Percentiles rank a stretch among this genome's conserved stretches.
These are phyloP conservation scores for Knoxia roxburghii DNA, from an alignment of 257 asterid species.

Conservation along the genomic window DNA sequence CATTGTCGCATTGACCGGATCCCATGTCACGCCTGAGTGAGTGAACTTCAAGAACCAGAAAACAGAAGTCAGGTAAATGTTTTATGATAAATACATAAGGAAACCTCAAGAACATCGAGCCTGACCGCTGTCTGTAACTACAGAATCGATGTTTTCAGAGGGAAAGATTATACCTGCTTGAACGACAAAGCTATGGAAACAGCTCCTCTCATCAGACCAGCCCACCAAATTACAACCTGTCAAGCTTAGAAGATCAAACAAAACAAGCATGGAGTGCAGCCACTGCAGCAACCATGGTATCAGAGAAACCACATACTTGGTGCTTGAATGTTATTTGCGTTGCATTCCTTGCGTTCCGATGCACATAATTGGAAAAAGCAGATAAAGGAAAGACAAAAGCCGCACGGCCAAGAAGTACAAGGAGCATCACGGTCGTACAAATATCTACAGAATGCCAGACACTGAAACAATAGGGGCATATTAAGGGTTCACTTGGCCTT, in stretches of 20 bases:
- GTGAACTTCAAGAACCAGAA: conserved; percentile 52
- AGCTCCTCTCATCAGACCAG: conserved; percentile 98
- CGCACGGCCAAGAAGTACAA: conserved; percentile 79
- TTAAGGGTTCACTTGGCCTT: neutral
- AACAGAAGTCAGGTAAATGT: neutral
- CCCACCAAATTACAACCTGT: conserved; percentile 94
- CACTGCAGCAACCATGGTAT: neutral
- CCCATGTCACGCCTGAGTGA: conserved; percentile 57
- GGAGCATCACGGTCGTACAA: conserved; percentile 47
- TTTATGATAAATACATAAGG: neutral
- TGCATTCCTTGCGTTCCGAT: conserved; percentile 43
- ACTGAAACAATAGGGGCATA: conserved; percentile 30
- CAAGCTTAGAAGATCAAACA: neutral
- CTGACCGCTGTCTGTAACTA: too few species aligned
- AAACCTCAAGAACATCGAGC: neutral
- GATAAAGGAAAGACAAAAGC: conserved; percentile 92
- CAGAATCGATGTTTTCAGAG: neutral
- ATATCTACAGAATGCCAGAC: conserved; percentile 43
- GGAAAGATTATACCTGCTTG: conserved; percentile 56
- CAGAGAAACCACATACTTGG: conserved; percentile 43
- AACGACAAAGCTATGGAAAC: conserved; percentile 95
- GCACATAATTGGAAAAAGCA: conserved; percentile 62
- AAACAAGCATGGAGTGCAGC: neutral
- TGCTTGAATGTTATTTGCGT: conserved; percentile 56
- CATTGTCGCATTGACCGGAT: conserved; percentile 64